Base-by-base conservation (phyloP, 2,329 filamentous ascomycete genomes). In the Xylaria digitata region DNA sequence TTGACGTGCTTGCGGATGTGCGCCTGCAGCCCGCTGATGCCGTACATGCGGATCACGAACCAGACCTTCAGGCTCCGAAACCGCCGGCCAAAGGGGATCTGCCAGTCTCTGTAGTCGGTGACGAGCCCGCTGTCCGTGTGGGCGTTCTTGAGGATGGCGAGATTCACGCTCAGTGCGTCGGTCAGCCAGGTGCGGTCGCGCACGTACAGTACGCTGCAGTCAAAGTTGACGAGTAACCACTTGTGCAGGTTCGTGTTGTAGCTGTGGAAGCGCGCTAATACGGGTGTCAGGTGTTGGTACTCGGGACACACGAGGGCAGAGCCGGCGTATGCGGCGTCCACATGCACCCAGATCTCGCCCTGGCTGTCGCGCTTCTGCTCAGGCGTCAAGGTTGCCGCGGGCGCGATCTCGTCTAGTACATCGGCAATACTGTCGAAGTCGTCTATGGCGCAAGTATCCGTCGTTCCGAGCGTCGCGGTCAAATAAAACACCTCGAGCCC, bases 211-310 rank as follows among this genome's bases (percentile, higher is more conserved):
- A 91, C 91, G 61, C 91, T 93, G 74, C 84, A 87, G 78, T 98
- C 95, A 75, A 97, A 97, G 80, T 97, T 97, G 64, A 93, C 94
- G 19, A 97, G 88, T 54, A 97, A 85, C 95, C 95, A 97, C 83
- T 98, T 98, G 85, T 97, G 94, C 87, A 97, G 92, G 83, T 97
- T 98, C 83, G 95, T 89, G 80, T 97, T 90, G 85, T 97, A 97
- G 70, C 90, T 94, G 82, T 97, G 92, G 77, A 97, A 94, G 23
- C 84, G 81, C 1, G 84, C 81, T 57, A 95, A 85, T 8, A 87
- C 81, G 23, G 82, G 76, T 1, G 69, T 63, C 56, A 93, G 84
- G 71, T 90, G 85, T 70, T 93, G 91, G 79, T 92, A 91, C 78
- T 97, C 93, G 2, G 93, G 91, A 23, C 92, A 90, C 3, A 97